phyloP scores from a whole-genome alignment of 805 yeast genomes.

The Kodamaea nitidulidarum region DNA sequence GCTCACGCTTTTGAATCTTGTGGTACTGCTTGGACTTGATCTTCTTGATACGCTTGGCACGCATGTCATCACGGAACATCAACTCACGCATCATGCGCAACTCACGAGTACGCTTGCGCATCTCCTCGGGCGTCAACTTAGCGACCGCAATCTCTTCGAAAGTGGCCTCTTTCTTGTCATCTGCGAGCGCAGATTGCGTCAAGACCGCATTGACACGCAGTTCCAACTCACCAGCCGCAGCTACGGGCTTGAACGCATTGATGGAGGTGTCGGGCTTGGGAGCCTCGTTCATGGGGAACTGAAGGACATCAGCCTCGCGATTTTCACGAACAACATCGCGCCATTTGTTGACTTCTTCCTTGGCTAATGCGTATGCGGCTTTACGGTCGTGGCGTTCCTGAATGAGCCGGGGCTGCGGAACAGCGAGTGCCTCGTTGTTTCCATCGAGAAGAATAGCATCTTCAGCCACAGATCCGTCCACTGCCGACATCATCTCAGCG shows the following conservation, averaged over 20 bases:
- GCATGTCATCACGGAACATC: conserved; percentile 92
- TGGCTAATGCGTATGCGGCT: conserved; percentile 88
- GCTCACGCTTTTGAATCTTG: conserved; percentile 80
- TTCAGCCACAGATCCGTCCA: conserved; percentile 46
- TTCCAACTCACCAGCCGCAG: conserved; percentile 58
- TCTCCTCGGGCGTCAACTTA: conserved; percentile 73
- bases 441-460: conserved; percentile 49
- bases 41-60: conserved; percentile 87
- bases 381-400: conserved; percentile 80
- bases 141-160: conserved; percentile 87
- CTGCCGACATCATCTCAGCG: conserved; percentile 70
- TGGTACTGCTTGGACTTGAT: conserved; percentile 90
- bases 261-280: conserved; percentile 44
- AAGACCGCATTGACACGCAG: conserved; percentile 57
- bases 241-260: conserved; percentile 42
- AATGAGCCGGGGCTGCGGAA: conserved; percentile 82
- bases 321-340: conserved; percentile 73
- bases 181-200: conserved; percentile 60
- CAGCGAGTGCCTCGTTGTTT: conserved; percentile 50
- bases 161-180: conserved; percentile 72
- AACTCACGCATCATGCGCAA: conserved; percentile 89
- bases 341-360: conserved; percentile 86
- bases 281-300: conserved; percentile 60
- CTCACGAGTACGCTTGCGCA: conserved; percentile 72
- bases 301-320: conserved; percentile 78